Evolutionary conservation across 805 yeast genomes (phyloP).

Genomic region (Metschnikowia santaceciliae): DNA sequence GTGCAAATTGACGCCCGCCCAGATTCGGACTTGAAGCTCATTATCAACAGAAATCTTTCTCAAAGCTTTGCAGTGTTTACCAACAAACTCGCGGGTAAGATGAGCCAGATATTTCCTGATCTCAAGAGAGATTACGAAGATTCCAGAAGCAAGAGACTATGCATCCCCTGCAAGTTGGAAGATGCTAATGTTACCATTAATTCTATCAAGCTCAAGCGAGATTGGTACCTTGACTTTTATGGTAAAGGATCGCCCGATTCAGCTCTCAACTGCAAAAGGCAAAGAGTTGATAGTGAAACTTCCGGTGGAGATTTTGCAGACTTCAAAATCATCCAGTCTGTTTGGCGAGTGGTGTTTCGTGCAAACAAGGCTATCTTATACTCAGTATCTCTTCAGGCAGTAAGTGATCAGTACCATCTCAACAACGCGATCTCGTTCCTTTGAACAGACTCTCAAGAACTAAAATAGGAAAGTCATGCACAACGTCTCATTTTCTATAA

Average conservation of each 20-base stretch:
- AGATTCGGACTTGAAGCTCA: slow-evolving; percentile 29
- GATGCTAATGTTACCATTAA: slow-evolving; percentile 31
- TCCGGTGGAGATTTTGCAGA: slow-evolving; percentile 40
- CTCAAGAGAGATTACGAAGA: slow-evolving; percentile 19
- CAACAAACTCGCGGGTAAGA: slow-evolving; percentile 20
- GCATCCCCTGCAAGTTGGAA: slow-evolving; percentile 23
- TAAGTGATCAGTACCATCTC: slow-evolving; percentile 22
- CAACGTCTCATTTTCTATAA: neutral
- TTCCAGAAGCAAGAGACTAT: slow-evolving; percentile 17
- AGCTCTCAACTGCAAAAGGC: slow-evolving; percentile 3
- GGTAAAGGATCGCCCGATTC: slow-evolving; percentile 1
- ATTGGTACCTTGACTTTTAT: slow-evolving; percentile 33
- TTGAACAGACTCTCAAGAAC: neutral
- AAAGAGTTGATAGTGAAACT: slow-evolving; percentile 4
- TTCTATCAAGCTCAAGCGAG: slow-evolving; percentile 30
- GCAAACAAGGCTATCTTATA: slow-evolving; percentile 24
- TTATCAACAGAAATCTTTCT: slow-evolving; percentile 25
- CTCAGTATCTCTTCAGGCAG: slow-evolving; percentile 29
- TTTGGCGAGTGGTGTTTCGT: slow-evolving; percentile 36
- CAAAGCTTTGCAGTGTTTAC: slow-evolving; percentile 26
- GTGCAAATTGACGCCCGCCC: slow-evolving; percentile 28
- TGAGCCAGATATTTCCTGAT: slow-evolving; percentile 24
- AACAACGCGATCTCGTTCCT: slow-evolving; percentile 18
- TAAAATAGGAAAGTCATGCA: too few relatives aligned
- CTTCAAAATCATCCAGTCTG: slow-evolving; percentile 38